phyloP scores from a whole-genome alignment of 2,329 filamentous ascomycete species.

The Fusarium phyllophilum region DNA sequence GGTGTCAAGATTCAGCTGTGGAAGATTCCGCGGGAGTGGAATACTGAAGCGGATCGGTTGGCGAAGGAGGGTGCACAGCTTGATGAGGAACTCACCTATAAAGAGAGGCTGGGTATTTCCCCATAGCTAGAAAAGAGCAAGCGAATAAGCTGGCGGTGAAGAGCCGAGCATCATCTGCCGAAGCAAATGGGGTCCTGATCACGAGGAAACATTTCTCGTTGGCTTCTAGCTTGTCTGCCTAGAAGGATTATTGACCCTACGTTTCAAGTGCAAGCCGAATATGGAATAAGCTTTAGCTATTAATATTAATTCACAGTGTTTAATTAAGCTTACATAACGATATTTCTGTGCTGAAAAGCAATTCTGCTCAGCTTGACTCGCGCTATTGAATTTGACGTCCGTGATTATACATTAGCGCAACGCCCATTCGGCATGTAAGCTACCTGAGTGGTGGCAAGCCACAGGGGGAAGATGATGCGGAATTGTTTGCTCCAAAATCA shows the following conservation, averaged over 20 bases:
- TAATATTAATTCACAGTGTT: not conserved
- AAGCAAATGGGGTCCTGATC: not conserved
- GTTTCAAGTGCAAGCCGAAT: not conserved
- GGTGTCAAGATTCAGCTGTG: constrained; percentile 58
- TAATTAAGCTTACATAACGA: not conserved
- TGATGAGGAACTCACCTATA: not conserved
- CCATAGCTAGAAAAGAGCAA: not conserved
- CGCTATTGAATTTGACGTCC: not conserved
- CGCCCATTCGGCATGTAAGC: not conserved
- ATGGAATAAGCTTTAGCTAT: not conserved
- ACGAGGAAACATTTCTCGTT: not conserved
- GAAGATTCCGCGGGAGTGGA: constrained; percentile 57
- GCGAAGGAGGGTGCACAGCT: constrained; percentile 48
- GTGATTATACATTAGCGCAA: not conserved
- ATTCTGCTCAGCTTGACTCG: not conserved
- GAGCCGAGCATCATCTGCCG: not conserved
- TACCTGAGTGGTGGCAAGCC: not conserved
- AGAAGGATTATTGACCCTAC: too few species aligned
- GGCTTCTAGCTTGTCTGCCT: not conserved
- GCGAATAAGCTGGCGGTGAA: not conserved
- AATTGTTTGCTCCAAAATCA: not conserved
- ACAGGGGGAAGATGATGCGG: not conserved
- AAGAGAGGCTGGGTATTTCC: not conserved
- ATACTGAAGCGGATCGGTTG: constrained; percentile 53
- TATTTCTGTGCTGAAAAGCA: not conserved